Conservation (phyloP, 1,284 basidiomycete genomes). For the Chondrostereum purpureum region DNA sequence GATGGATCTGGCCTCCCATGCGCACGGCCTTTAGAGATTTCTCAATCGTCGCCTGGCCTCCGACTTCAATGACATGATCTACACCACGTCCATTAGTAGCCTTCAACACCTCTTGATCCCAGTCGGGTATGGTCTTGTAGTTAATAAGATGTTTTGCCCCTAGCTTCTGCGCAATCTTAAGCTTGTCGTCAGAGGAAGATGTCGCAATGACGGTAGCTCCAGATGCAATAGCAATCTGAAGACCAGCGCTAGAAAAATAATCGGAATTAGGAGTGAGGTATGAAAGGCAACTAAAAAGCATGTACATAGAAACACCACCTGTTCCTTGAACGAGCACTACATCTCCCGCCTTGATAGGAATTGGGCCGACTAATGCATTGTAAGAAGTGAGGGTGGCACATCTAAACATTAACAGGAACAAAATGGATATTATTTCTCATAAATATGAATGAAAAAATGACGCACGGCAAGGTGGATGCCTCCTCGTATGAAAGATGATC, state of each 20-base stretch:
- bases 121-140: conserved; percentile 48
- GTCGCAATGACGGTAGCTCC: conserved; percentile 56
- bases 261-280: conserved; percentile 1
- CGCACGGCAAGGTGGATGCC: conserved; percentile 39
- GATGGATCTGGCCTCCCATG: conserved; percentile 39
- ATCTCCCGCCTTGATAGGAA: conserved; percentile 38
- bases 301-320: conserved; percentile 51
- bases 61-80: conserved; percentile 50
- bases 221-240: conserved; percentile 49
- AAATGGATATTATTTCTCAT: not conserved
- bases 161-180: conserved; percentile 36
- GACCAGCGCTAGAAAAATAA: conserved; percentile 33
- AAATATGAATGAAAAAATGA: not conserved
- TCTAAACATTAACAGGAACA: conserved; percentile 20
- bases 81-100: conserved; percentile 49
- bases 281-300: conserved; percentile 4
- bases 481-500: conserved; percentile 44
- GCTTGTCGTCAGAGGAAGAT: conserved; percentile 56
- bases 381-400: conserved; percentile 48
- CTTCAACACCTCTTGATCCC: conserved; percentile 46
- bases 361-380: conserved; percentile 36
- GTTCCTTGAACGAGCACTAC: conserved; percentile 49
- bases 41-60: conserved; percentile 43
- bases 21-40: conserved; percentile 36
- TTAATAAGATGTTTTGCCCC: conserved; percentile 51